phyloP scores from a whole-genome alignment of 225 moss, liverwort and hornwort species.

The Takakia lepidozioides region DNA sequence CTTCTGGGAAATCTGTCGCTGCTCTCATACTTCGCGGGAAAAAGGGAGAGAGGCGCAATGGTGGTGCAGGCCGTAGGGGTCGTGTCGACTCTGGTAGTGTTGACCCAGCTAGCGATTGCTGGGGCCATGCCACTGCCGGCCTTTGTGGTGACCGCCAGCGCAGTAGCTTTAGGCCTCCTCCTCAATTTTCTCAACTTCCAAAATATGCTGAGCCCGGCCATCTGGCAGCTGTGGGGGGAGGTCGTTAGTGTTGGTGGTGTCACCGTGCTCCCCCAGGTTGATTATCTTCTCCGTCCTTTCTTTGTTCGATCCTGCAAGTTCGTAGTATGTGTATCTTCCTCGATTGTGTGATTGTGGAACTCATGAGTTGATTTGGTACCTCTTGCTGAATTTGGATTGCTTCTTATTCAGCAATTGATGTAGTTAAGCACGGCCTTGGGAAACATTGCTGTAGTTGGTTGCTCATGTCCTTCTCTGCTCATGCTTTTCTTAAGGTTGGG shows the following conservation, averaged over 20 bases:
- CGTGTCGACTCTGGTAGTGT: slow-evolving; percentile 53
- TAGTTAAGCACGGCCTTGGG: neutral
- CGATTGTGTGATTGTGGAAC: too few relatives aligned
- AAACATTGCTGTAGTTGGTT: too few relatives aligned
- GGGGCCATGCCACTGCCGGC: slow-evolving; percentile 51
- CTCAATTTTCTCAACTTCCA: slow-evolving; percentile 60
- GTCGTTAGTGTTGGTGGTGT: slow-evolving; percentile 60
- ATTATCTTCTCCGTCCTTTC: neutral
- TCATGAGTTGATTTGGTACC: neutral
- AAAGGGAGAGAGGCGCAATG: slow-evolving; percentile 64
- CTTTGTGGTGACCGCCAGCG: slow-evolving; percentile 31
- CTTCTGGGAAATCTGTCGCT: slow-evolving; percentile 62
- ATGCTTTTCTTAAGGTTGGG: too few relatives aligned
- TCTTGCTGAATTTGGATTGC: neutral
- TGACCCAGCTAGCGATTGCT: slow-evolving; percentile 54
- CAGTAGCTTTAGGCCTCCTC: slow-evolving; percentile 43
- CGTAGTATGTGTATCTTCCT: neutral
- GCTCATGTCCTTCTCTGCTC: too few relatives aligned
- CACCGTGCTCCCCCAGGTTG: slow-evolving; percentile 69
- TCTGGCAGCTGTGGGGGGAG: slow-evolving; percentile 71
- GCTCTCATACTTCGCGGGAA: slow-evolving; percentile 66
- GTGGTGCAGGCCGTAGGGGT: slow-evolving; percentile 79
- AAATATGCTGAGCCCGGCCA: slow-evolving; percentile 39
- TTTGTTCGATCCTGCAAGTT: neutral
- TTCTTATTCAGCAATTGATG: neutral